A percentile compares a stretch with the other conserved stretches of the same genome.
phyloP scores from a whole-genome alignment of 352 stramenopile species.

The Phytophthora podocarpi region DNA sequence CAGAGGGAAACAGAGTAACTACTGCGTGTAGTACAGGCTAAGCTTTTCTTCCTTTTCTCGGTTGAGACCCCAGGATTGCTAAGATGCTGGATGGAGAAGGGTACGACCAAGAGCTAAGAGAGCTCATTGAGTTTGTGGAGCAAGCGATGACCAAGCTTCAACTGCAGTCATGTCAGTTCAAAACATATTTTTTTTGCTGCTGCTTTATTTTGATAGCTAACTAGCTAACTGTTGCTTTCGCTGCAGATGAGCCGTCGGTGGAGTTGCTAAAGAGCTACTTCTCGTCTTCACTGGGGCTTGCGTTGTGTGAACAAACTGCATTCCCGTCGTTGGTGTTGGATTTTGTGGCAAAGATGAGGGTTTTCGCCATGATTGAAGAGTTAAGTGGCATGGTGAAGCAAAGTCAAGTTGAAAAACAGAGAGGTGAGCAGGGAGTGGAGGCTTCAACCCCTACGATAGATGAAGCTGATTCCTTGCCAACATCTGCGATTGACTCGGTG shows the following conservation, averaged over 20 bases:
- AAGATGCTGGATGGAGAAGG: constrained; percentile 47
- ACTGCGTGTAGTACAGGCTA: too few species aligned
- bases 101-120: constrained; percentile 41
- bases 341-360: constrained; percentile 60
- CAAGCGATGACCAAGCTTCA: constrained; percentile 46
- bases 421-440: background rate
- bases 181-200: background rate
- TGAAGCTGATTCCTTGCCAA: background rate
- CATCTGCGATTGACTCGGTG: background rate
- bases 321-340: constrained; percentile 74
- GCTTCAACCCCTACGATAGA: background rate
- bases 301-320: constrained; percentile 70
- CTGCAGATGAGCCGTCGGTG: constrained; percentile 41
- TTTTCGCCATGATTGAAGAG: constrained; percentile 55
- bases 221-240: background rate
- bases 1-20: too few species aligned
- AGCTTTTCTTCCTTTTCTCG: too few species aligned
- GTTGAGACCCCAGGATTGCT: constrained; percentile 39
- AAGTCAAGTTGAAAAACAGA: background rate
- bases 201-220: background rate
- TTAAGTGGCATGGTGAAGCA: constrained; percentile 30
- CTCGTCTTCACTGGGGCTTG: constrained; percentile 37
- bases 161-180: constrained; percentile 50
- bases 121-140: constrained; percentile 53
- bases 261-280: constrained; percentile 61